Conservation (phyloP, 441 rosid species). For the Cnidoscolus chayamansa region DNA sequence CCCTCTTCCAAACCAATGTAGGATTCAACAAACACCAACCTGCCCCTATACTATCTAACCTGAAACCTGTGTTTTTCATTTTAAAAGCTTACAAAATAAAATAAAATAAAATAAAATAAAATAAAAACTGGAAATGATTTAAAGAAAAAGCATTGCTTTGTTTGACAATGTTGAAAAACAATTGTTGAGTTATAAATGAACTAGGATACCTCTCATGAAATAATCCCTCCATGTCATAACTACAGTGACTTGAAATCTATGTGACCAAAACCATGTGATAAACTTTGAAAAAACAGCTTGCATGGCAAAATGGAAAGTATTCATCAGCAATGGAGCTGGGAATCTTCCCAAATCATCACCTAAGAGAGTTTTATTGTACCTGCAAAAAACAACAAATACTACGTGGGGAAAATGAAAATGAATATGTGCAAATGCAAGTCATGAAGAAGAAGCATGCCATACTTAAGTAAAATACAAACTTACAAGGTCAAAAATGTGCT, state of each 20-base stretch:
- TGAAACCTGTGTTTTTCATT: background rate
- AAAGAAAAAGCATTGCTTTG: background rate
- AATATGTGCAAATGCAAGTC: background rate
- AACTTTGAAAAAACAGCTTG: slow-evolving; percentile 83
- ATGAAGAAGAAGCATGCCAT: background rate
- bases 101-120: background rate
- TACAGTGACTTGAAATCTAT: slow-evolving; percentile 57
- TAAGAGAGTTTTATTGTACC: slow-evolving; percentile 94
- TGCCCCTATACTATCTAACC: no score
- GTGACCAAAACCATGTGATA: slow-evolving; percentile 88
- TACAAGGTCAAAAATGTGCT: slow-evolving; percentile 98
- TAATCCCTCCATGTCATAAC: slow-evolving; percentile 85
- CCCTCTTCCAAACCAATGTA: no score
- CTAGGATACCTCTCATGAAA: slow-evolving; percentile 62
- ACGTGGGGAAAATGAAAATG: background rate
- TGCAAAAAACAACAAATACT: slow-evolving; percentile 25
- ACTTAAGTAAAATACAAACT: slow-evolving; percentile 37
- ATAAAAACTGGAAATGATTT: background rate
- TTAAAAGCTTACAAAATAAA: background rate
- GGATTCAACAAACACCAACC: background rate
- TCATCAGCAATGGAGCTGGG: slow-evolving; percentile 98
- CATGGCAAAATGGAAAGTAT: slow-evolving; percentile 83
- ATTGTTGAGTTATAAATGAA: background rate
- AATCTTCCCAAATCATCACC: slow-evolving; percentile 95
- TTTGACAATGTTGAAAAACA: background rate